Base-by-base conservation (phyloP, 2,329 filamentous ascomycete genomes). In the Talaromyces marneffei region DNA sequence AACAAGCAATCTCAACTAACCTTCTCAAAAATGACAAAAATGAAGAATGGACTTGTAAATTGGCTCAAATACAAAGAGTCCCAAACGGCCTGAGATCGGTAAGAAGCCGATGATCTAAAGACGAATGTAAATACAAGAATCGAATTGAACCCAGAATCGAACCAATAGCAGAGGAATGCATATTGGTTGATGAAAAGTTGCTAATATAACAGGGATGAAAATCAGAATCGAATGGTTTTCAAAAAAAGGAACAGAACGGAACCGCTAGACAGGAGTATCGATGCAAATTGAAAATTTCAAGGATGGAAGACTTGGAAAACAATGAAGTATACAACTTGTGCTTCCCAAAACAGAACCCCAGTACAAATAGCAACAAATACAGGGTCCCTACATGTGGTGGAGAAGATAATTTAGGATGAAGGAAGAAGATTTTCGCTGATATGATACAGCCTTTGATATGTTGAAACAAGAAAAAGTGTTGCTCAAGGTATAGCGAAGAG, bases 191-290 rank as follows among this genome's bases (percentile, higher is more conserved):
- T 52, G 48, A 35, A n/a, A 33, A 52, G 27, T 31, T 52, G 27
- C 27, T 52, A 35, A 52, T 52, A 12, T 52, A 20, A 52, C 48
- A 33, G 5, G 9, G 46, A 18, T 50, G 46, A n/a, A n/a, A n/a
- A 33, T 35, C 4, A 9, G n/a, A 50, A 7, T 2, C 8, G 2
- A 52, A 16, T 8, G 18, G 7, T 14, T 33, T 44, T 42, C 46
- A 20, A 52, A 33, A 52, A 56, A 10, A 40, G 18, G 16, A 59
- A 46, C 35, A 50, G 37, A 59, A 39, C 16, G 42, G 23, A 53
- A 59, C 39, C 46, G 57, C 57, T 59, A 52, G 23, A 59, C 46
- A 59, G 57, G 44, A 59, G 46, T 59, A 59, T 53, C 35, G 39
- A 59, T 59, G 57, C 57, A 59, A 59, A 39, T n/a, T 52, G 29